Evolutionary conservation across 2,329 filamentous ascomycete species (phyloP).

Genomic region (Aspergillus nomiae): DNA sequence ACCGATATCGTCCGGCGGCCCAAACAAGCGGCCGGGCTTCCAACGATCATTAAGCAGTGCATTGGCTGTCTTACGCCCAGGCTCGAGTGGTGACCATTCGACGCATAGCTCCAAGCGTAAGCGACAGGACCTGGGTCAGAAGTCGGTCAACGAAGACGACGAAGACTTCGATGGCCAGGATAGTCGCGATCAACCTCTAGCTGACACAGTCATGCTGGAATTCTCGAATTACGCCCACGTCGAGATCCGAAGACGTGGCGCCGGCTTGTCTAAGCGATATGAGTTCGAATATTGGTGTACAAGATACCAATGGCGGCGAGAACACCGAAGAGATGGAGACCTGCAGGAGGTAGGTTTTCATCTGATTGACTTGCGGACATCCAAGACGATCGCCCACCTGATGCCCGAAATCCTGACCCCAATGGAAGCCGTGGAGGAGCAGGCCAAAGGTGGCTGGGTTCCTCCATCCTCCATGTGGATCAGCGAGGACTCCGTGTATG

Average conservation of each 20-base stretch:
- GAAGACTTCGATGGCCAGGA: constrained; percentile 15
- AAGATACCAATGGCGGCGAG: constrained; percentile 80
- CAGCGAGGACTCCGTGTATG: constrained; percentile 70
- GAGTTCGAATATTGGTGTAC: constrained; percentile 94
- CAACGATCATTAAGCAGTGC: constrained; percentile 64
- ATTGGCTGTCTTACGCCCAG: constrained; percentile 57
- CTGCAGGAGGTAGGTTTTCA: constrained; percentile 73
- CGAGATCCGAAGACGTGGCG: constrained; percentile 71
- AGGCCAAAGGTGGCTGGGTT: constrained; percentile 81
- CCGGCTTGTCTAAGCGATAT: constrained; percentile 72
- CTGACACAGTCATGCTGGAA: constrained; percentile 83
- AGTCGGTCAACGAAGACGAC: constrained; percentile 26
- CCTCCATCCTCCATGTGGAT: constrained; percentile 91
- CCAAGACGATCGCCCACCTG: constrained; percentile 75
- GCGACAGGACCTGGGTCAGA: constrained; percentile 59
- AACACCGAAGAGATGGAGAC: constrained; percentile 66
- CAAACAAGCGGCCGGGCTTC: constrained; percentile 53
- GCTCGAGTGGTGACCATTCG: constrained; percentile 53
- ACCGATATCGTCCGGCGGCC: constrained; percentile 56
- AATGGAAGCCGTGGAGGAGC: constrained; percentile 70
- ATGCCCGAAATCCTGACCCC: constrained; percentile 75
- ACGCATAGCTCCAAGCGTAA: constrained; percentile 47
- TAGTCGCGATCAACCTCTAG: constrained; percentile 47
- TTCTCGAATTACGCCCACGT: constrained; percentile 97
- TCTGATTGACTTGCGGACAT: constrained; percentile 68